A percentile compares a stretch with the other conserved stretches of the same genome.
Conservation (phyloP, 345 rosid genomes). For the Noccaea caerulescens region DNA sequence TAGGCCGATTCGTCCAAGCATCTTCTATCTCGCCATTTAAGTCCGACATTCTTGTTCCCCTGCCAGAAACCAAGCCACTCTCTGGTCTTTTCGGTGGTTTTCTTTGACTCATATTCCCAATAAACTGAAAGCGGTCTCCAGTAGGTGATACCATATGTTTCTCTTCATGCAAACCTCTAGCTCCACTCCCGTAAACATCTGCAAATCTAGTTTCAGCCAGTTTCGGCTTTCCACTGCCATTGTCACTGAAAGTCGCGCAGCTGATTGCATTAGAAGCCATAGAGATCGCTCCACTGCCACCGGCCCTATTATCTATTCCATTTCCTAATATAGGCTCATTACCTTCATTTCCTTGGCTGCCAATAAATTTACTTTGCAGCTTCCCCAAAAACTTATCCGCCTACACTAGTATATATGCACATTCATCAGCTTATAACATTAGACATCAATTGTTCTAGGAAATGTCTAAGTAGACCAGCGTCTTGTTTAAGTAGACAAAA, state of each 20-base stretch:
- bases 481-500: slow-evolving; percentile 10
- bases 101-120: slow-evolving; percentile 38
- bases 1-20: slow-evolving; percentile 44
- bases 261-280: slow-evolving; percentile 40
- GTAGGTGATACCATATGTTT: slow-evolving; percentile 34
- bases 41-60: slow-evolving; percentile 47
- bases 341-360: slow-evolving; percentile 42
- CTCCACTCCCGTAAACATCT: slow-evolving; percentile 38
- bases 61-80: slow-evolving; percentile 42
- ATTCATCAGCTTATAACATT: slow-evolving; percentile 7
- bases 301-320: slow-evolving; percentile 24
- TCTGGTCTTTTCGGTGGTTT: slow-evolving; percentile 39
- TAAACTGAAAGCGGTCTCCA: slow-evolving; percentile 43
- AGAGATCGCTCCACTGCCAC: slow-evolving; percentile 35
- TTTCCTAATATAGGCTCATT: slow-evolving; percentile 32
- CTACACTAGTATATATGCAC: slow-evolving; percentile 46
- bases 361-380: slow-evolving; percentile 54
- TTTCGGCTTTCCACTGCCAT: slow-evolving; percentile 34
- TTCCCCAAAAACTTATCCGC: slow-evolving; percentile 69
- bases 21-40: slow-evolving; percentile 48
- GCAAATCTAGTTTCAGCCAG: slow-evolving; percentile 27
- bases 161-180: slow-evolving; percentile 41
- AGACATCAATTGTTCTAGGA: background rate
- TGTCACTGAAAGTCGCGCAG: slow-evolving; percentile 33
- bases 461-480: background rate